Evolutionary conservation across 208 protist species (phyloP).

Genomic region (Trypanosoma boissoni): DNA sequence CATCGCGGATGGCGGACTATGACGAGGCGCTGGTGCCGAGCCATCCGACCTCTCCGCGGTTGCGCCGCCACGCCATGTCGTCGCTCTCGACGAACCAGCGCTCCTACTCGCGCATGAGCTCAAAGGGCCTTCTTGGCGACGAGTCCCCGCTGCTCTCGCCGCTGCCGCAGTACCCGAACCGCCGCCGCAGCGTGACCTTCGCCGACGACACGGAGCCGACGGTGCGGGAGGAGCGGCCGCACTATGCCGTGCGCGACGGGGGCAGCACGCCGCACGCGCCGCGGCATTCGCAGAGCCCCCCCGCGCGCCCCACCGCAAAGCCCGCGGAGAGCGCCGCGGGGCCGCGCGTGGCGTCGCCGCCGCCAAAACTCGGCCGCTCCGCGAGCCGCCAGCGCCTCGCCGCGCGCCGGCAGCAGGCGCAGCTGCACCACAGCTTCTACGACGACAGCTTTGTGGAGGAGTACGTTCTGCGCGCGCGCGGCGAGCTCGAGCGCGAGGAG

Average conservation of each 20-base stretch:
- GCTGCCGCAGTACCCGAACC: constrained; percentile 69
- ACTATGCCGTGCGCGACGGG: constrained; percentile 51
- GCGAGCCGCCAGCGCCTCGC: constrained; percentile 78
- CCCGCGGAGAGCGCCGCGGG: neutral
- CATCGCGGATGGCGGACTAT: neutral
- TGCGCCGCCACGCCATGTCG: constrained; percentile 58
- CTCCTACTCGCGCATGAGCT: constrained; percentile 80
- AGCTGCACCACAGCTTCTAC: constrained; percentile 85
- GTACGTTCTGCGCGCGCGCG: constrained; percentile 57
- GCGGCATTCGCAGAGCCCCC: constrained; percentile 10
- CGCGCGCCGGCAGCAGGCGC: constrained; percentile 62
- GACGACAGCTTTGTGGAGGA: constrained; percentile 90
- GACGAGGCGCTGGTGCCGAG: constrained; percentile 13
- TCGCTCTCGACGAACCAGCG: constrained; percentile 76
- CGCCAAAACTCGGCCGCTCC: constrained; percentile 48
- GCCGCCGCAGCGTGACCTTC: constrained; percentile 83
- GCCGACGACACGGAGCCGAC: constrained; percentile 33
- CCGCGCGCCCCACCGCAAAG: neutral
- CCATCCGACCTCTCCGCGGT: constrained; percentile 55
- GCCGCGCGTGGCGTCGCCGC: constrained; percentile 25
- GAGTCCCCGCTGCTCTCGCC: constrained; percentile 70
- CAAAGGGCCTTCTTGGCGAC: constrained; percentile 43
- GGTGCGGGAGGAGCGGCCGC: constrained; percentile 71
- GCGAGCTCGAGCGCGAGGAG: constrained; percentile 46
- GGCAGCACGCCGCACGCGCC: constrained; percentile 10